Base-by-base conservation (phyloP, 306 rosid genomes). In the Hylodesmum podocarpum region DNA sequence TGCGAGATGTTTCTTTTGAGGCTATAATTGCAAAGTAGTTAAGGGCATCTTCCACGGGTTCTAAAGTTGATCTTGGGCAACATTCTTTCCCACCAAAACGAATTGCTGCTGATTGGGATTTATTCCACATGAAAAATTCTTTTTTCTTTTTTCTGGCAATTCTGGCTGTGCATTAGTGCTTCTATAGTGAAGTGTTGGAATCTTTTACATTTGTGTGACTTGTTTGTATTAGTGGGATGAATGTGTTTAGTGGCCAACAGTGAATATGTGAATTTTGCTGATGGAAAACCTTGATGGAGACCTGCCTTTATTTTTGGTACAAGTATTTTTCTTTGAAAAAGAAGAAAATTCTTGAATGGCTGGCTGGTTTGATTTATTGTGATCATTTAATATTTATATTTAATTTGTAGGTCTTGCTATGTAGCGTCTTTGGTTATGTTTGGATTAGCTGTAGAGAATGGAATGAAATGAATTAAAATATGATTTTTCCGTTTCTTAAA, bases 241-340 rank as follows among this genome's bases (percentile, higher is more conserved):
- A 84, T 77, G 85, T 81, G 86, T 85, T 85, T 83, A 72, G 91
- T 88, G 92, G 89, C 86, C 87, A 88, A 77, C 92, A 84, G 67
- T 92, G 88, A 76, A 77, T 78, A 73, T 77, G 75, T 87, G 87
- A 84, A 72, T 78, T 88, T 77, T 88, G 83, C 86, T 72, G 88
- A 81, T 84, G 70, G 81, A 83, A 83, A 89, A 85, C 85, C 86
- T 79, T 84, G 90, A 92, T 68, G 50, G 80, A 50, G 92, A 91
- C 90, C 68, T 44, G 31, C 70, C 81, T 77, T 80, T 72, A 77
- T 50, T 70, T 73, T 71, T 75, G 78, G 72, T 83, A 65, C 37
- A 53, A 59, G 18, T 47, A 64, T 78, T 85, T 73, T 25, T 41
- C 41, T 79, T 40, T 10, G 3, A 39, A 15, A 41, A 21, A 69